Evolutionary conservation across 176 grass and related monocot genomes (phyloP).

Genomic region (Carex myosuroides): DNA sequence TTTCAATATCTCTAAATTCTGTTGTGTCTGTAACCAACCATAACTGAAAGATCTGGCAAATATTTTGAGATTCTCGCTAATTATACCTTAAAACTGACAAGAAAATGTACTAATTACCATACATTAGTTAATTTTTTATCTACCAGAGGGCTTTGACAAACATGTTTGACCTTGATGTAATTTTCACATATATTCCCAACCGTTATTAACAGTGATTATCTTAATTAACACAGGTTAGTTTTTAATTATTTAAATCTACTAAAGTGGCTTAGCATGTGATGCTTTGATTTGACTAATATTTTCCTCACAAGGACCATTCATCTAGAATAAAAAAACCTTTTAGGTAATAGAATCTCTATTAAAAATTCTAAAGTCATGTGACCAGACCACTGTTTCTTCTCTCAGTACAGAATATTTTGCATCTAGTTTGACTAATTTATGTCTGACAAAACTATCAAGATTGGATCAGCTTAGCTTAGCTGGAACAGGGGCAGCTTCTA

Average conservation of each 20-base stretch:
- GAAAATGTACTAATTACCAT: background rate
- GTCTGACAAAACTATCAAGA: conserved; percentile 14
- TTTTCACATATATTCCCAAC: background rate
- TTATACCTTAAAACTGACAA: background rate
- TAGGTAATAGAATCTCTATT: conserved; percentile 18
- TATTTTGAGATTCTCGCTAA: background rate
- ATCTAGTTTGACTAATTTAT: conserved; percentile 20
- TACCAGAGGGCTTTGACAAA: background rate
- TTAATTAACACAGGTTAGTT: conserved; percentile 1
- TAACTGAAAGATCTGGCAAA: background rate
- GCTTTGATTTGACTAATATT: conserved; percentile 30
- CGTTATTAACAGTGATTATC: background rate
- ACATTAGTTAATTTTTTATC: background rate
- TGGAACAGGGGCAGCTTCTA: conserved; percentile 7
- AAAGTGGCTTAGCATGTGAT: conserved; percentile 17
- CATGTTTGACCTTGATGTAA: background rate
- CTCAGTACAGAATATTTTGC: conserved; percentile 1
- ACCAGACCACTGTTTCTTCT: conserved; percentile 19
- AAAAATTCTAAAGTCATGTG: background rate
- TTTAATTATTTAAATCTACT: background rate
- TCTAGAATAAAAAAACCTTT: conserved; percentile 9
- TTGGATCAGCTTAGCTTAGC: conserved; percentile 27
- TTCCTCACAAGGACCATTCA: conserved; percentile 6
- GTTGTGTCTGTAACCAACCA: background rate
- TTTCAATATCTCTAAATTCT: background rate